These are phyloP conservation scores for Backusella westeae DNA, from an alignment of 192 early-diverging fungal genomes.

Conservation along the genomic window DNA sequence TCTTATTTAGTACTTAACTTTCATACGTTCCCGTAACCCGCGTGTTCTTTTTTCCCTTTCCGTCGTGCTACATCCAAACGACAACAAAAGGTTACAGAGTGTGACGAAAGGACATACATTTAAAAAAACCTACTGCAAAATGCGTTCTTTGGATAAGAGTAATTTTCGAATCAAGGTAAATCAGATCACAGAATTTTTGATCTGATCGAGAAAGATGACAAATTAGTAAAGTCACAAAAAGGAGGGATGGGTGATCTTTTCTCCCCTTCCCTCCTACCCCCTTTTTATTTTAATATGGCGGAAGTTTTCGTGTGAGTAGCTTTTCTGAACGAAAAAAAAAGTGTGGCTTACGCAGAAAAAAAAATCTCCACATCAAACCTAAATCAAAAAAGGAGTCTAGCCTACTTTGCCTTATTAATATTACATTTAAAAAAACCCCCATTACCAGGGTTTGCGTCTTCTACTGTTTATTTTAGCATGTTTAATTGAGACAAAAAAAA, in stretches of 20 bases:
- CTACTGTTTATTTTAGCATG: background rate
- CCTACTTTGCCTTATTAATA: background rate
- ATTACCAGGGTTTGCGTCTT: background rate
- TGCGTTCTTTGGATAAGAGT: background rate
- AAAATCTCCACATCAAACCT: background rate
- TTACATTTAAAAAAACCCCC: background rate
- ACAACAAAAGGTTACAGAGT: background rate
- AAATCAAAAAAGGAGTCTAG: background rate
- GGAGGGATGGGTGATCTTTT: background rate
- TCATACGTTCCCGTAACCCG: background rate
- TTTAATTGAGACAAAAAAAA: background rate
- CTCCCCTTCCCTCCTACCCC: background rate
- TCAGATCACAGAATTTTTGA: background rate
- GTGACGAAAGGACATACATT: background rate
- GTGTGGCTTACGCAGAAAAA: background rate
- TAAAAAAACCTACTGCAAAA: background rate
- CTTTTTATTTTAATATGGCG: background rate
- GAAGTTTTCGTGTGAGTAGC: background rate
- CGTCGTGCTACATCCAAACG: background rate
- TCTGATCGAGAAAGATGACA: background rate
- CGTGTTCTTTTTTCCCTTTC: conserved; percentile 1
- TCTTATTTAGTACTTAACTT: background rate
- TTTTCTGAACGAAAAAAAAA: background rate
- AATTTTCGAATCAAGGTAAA: background rate
- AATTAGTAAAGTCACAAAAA: background rate